phyloP scores from a whole-genome alignment of 139 green algal genomes.

The Ostreobium quekettii region DNA sequence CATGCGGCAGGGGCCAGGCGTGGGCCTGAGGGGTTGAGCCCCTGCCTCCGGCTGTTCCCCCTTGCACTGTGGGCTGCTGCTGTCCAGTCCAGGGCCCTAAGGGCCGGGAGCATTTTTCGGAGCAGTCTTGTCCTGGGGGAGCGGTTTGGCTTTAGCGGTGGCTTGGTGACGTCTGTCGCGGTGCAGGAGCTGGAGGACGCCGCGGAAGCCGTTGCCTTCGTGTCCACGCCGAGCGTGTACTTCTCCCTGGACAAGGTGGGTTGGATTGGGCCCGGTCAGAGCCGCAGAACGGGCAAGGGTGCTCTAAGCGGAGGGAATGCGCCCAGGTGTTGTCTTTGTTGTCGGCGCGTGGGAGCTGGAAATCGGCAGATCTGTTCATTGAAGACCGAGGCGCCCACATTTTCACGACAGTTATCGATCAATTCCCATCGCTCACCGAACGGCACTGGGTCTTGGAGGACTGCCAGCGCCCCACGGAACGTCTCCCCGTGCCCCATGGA shows the following conservation, averaged over 20 bases:
- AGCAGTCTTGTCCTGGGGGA: too few species aligned
- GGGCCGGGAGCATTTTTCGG: too few species aligned
- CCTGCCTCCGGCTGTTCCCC: background rate
- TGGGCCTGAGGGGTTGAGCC: slow-evolving; percentile 1
- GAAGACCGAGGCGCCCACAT: too few species aligned
- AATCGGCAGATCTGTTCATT: too few species aligned
- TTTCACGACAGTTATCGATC: too few species aligned
- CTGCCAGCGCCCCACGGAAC: too few species aligned
- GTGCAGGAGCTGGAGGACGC: slow-evolving; percentile 31
- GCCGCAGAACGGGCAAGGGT: background rate
- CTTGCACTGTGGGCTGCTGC: background rate
- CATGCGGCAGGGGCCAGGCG: background rate
- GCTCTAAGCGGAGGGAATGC: background rate
- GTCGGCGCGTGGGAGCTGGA: too few species aligned
- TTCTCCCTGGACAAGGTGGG: slow-evolving; percentile 42
- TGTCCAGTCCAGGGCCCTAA: background rate
- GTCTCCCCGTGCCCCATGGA: background rate
- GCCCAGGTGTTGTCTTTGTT: too few species aligned
- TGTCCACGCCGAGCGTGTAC: slow-evolving; percentile 57
- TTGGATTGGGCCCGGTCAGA: background rate
- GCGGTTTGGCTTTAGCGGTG: background rate
- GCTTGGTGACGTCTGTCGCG: background rate
- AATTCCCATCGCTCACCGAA: too few species aligned
- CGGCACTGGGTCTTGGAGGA: too few species aligned
- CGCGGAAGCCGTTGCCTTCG: slow-evolving; percentile 29